Conservation (phyloP, 2,329 filamentous ascomycete species). For the Fusarium keratoplasticum region DNA sequence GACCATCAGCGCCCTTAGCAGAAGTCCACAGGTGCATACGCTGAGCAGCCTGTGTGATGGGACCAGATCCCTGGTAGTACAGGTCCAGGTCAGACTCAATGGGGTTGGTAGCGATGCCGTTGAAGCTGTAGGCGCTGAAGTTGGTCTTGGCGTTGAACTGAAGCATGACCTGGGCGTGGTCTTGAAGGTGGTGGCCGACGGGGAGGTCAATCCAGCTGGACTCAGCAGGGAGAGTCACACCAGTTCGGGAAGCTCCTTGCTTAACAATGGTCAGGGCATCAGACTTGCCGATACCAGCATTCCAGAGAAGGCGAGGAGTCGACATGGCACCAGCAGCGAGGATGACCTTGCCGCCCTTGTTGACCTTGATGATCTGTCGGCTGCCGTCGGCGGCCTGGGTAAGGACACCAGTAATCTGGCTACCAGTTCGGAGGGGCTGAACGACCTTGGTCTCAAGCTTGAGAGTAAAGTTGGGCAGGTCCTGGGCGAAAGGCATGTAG, state of each 20-base stretch:
- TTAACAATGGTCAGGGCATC: slow-evolving; percentile 66
- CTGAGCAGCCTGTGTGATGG: slow-evolving; percentile 44
- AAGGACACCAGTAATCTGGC: slow-evolving; percentile 72
- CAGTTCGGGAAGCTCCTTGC: slow-evolving; percentile 51
- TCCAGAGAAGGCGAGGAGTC: slow-evolving; percentile 44
- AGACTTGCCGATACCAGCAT: slow-evolving; percentile 70
- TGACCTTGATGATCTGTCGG: slow-evolving; percentile 44
- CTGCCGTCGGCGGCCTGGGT: slow-evolving; percentile 65
- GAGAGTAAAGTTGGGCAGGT: slow-evolving; percentile 73
- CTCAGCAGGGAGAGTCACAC: slow-evolving; percentile 63
- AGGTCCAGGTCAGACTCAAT: slow-evolving; percentile 37
- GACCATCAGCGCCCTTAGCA: slow-evolving; percentile 37
- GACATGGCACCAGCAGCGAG: slow-evolving; percentile 69
- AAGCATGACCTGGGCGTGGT: slow-evolving; percentile 59
- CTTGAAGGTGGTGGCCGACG: slow-evolving; percentile 68
- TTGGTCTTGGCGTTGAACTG: slow-evolving; percentile 41
- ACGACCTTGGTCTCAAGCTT: slow-evolving; percentile 74
- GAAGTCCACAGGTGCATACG: slow-evolving; percentile 46
- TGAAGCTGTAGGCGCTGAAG: slow-evolving; percentile 43
- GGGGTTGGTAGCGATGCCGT: slow-evolving; percentile 28
- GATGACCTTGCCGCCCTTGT: slow-evolving; percentile 60
- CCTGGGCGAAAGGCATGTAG: slow-evolving; percentile 72
- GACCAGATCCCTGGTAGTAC: slow-evolving; percentile 41
- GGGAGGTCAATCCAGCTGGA: slow-evolving; percentile 66
- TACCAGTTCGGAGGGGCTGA: slow-evolving; percentile 71